Evolutionary conservation across 2,329 filamentous ascomycete genomes (phyloP), one percentile per base, ranked within the genome.

Genomic region (Beauveria sp.): DNA sequence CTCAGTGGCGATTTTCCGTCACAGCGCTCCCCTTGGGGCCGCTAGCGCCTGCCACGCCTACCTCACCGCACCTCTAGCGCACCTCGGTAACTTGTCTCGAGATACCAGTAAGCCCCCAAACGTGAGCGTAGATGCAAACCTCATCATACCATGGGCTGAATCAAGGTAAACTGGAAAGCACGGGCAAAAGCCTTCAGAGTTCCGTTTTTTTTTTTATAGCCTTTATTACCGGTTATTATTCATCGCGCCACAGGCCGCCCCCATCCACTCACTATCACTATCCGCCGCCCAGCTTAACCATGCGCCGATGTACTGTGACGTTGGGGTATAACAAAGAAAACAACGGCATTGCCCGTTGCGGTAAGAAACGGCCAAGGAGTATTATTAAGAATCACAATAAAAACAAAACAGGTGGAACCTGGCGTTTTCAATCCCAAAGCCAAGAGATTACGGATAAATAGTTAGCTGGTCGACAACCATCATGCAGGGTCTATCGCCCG

Each of bases 381-480:
- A 16, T 22, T 8, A 51, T 20, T 16, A 38, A 51, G 22, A 38
- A 22, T 9, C 28, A 2, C 9, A 40, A 38, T 14, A 26, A 43
- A 30, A 30, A 30, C 14, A 24, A 24, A 26, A 34, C n/a, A n/a
- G 20, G 57, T 60, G 57, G 57, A 59, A 16, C 40, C 49, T 22
- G 18, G 56, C 24, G 28, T 38, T 28, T 24, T 50, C 24, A 42
- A 43, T 47, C 28, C 40, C 16, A 54, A 60, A 53, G 49, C 50
- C 58, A 53, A 60, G 58, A 54, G 50, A 60, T 59, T 52, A 49
- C 30, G 30, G 30, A 34, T 34, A 34, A 34, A 34, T 34, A 38
- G 43, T 45, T 49, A 38, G 47, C 46, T 51, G 28, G 43, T 28
- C 43, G 43, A 28, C 43, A 38, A 42, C 24, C 55, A 42, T 24